Base-by-base conservation (phyloP, 2,329 filamentous ascomycete genomes). In the Ophiostoma ulmi region DNA sequence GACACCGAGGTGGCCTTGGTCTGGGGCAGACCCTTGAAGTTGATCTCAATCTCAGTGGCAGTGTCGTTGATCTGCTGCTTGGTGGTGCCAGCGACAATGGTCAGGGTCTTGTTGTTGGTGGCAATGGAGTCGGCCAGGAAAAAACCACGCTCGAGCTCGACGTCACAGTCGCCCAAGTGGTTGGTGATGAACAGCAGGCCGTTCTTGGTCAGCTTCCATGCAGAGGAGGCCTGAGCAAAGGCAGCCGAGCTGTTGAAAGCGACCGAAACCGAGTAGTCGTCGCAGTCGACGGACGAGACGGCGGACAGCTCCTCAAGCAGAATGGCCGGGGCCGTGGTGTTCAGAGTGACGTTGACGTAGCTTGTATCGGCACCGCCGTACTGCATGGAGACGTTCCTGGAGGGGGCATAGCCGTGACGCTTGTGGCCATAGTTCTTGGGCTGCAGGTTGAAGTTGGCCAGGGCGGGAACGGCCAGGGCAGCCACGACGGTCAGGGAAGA, bases 151-250 rank as follows among this genome's bases (percentile, higher is more conserved):
- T 82, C 79, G 31, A 78, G 75, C 70, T 79, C 76, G n/a, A 74
- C 73, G 70, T 82, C 80, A 71, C 81, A 82, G 71, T 80, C 77
- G 39, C 80, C 80, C 26, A 79, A 70, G 74, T 82, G 78, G 75
- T 81, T 82, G 17, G 81, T 83, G 72, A 83, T 77, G 68, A 83
- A 73, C 58, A 81, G 75, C 52, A 83, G 73, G 7, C 70, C 68
- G 1, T 55, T 13, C 0, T 8, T 14, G 41, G 52, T 26, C 70
- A 71, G 7, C n/a, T 72, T 64, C 79, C 78, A 80, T 22, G 73
- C 66, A 1, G 73, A 65, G 41, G 73, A 70, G n/a, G 75, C 71
- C 7, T 71, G 70, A 11, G 65, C 65, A 72, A 79, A 79, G 8
- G 75, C 74, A 8, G 70, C 39, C 6, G 74, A 71, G 41, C 74